Base-by-base conservation (phyloP, 805 yeast genomes). In the Danielia reshetovae region DNA sequence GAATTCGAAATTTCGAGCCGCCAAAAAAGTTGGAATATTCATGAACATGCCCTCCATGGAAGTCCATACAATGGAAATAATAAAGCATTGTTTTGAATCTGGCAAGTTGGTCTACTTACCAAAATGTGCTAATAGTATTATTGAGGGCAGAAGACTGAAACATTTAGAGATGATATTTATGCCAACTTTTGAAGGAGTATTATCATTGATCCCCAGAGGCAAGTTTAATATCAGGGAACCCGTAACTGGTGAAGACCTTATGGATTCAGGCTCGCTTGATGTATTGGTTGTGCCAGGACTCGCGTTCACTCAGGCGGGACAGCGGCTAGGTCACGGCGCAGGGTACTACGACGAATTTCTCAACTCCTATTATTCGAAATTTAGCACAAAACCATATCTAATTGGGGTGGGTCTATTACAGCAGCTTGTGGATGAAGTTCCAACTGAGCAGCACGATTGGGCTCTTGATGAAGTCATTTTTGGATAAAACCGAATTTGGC, bases 301-400 rank as follows among this genome's bases (percentile, higher is more conserved):
- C 2, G 96, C 85, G 1, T 89, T 85, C 56, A 72, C 85, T 1
- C 44, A 18, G 4, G 38, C 39, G 1, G 59, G 78, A 15, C 55
- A 65, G 9, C 56, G 98, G 35, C 54, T 90, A 34, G 98, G 98
- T 1, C 95, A 87, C 54, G 98, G 98, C 1, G 90, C 81, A 4
- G 98, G 97, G 0, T 88, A 76, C 56, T 90, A 93, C 55, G 98
- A 90, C 55, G 86, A 81, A 48, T 68, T 51, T 52, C n/a, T 61
- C 21, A 45, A 25, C 28, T 46, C 37, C 16, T 54, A 58, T 37
- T 12, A 29, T 10, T 29, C 42, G 10, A 49, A 47, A 29, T 47
- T 43, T 35, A 41, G 48, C 4, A 38, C 39, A 15, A 43, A 29
- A 12, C 82, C 83, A 0, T 54, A 52, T 23, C 47, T 78, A 22